Evolutionary conservation across 108 stramenopile species (phyloP).

Genomic region (Discostella stelligeroides): DNA sequence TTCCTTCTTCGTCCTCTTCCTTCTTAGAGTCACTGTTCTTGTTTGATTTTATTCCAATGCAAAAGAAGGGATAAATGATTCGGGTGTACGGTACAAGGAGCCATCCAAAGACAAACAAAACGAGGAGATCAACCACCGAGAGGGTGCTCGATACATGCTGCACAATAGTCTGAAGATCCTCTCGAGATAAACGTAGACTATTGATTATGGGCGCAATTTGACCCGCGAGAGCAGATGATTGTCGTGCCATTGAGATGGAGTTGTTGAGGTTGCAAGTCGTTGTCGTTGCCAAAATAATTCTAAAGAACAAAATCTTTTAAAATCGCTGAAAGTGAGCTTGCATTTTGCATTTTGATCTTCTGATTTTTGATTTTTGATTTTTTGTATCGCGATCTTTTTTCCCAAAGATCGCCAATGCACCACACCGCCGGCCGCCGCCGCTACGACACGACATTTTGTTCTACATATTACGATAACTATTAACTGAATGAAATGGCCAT

Average conservation of each 20-base stretch:
- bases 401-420: no score
- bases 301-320: no score
- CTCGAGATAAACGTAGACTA: slow-evolving; percentile 12
- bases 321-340: no score
- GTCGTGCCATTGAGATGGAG: background rate
- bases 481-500: no score
- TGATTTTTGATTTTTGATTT: no score
- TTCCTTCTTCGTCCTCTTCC: background rate
- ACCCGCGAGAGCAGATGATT: slow-evolving; percentile 23
- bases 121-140: slow-evolving; percentile 11
- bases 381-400: no score
- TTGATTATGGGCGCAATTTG: slow-evolving; percentile 18
- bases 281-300: no score
- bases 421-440: no score
- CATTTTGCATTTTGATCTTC: no score
- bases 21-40: background rate
- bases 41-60: background rate
- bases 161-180: slow-evolving; percentile 12
- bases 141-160: slow-evolving; percentile 7
- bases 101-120: slow-evolving; percentile 18
- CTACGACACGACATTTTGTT: no score
- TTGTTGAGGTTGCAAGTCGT: no score
- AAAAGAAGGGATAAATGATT: slow-evolving; percentile 6
- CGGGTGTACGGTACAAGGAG: slow-evolving; percentile 17
- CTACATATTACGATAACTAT: no score